A percentile compares a stretch with the other conserved stretches of the same genome.
These are phyloP conservation scores for Termitomyces bulborhizus DNA, from an alignment of 768 basidiomycete genomes.

Conservation along the genomic window DNA sequence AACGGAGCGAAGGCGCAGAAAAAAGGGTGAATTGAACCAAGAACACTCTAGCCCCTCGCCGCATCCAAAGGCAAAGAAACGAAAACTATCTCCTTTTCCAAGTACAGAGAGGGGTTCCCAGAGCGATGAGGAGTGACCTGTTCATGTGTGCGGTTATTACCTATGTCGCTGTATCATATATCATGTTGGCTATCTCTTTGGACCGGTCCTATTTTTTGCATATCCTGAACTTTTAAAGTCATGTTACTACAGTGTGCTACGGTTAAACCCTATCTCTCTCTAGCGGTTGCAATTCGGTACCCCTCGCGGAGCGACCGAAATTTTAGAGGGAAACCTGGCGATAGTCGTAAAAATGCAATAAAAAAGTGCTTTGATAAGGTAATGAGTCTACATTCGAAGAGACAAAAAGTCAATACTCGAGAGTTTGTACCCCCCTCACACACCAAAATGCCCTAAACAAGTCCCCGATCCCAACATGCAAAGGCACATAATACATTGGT, in stretches of 20 bases:
- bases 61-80: background rate
- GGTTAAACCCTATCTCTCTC: too few species aligned
- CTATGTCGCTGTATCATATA: background rate
- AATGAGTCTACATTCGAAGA: too few species aligned
- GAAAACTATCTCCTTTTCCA: background rate
- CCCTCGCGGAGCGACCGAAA: too few species aligned
- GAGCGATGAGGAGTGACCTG: background rate
- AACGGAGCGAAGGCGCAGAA: slow-evolving; percentile 46
- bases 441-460: too few species aligned
- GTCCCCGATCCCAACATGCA: too few species aligned
- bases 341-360: too few species aligned
- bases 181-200: background rate
- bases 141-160: background rate
- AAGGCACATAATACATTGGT: too few species aligned
- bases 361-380: too few species aligned
- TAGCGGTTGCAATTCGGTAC: too few species aligned
- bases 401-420: too few species aligned
- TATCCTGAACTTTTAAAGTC: background rate
- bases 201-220: background rate
- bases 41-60: background rate
- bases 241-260: background rate
- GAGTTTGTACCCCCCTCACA: too few species aligned
- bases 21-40: slow-evolving; percentile 20
- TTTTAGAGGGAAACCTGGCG: too few species aligned
- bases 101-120: background rate